Evolutionary conservation across 495 filamentous ascomycete genomes (phyloP), one percentile per base, ranked within the genome.

Genomic region (Bacidia gigantensis): DNA sequence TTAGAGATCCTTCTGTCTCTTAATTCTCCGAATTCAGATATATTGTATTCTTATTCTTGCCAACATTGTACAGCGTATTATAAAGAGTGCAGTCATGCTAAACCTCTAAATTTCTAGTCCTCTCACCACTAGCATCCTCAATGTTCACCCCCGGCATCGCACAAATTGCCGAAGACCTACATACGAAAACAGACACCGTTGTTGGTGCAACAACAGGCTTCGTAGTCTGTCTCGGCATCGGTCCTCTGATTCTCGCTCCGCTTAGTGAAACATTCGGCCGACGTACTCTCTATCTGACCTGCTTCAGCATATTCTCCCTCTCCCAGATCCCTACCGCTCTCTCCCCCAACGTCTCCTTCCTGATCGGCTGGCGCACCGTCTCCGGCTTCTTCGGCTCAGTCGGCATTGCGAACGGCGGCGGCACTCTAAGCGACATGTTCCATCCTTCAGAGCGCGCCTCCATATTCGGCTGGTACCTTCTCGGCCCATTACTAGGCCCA

Each of bases 251-350:
- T 17, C 69, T 88, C 7, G 85, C 87, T n/a, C 84, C 85, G 0
- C 63, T 87, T 49, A 79, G 75, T 21, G 87, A 93, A 65, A 70
- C 89, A 45, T 88, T 80, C 56, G 87, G 87, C 1, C 71, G 87
- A 11, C 63, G 79, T 20, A 75, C 74, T 20, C 72, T 90, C 17
- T 90, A 90, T 60, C 58, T 86, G 2, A 56, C 74, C 26, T 79
- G 80, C 40, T 63, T 86, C 55, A 59, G 66, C 5, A 59, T 81
- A 3, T 89, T 81, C 60, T 69, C 72, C 2, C 39, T 88, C 14
- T 62, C 88, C 39, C 70, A 86, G 23, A 64, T 89, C 0, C 86
- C 86, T 0, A 79, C 79, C 50, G 86, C 76, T 17, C 55, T 89
- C 29, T 83, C 84, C 1, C 72, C 69, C n/a, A 80, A 80, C 45